Conservation (phyloP, 73 alveolate species). For the Paramecium bursaria region DNA sequence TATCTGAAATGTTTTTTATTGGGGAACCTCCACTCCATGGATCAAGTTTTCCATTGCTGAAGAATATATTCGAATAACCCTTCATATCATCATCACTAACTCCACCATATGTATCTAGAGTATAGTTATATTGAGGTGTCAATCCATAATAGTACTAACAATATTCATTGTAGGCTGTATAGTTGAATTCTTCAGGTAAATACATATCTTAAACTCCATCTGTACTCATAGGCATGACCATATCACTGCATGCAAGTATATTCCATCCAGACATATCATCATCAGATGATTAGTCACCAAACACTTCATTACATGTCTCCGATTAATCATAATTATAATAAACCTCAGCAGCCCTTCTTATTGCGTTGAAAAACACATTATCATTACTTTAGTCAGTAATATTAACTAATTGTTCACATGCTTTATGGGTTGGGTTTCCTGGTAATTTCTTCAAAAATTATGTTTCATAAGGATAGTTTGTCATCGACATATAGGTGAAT, state of each 20-base stretch:
- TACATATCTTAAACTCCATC: constrained; percentile 78
- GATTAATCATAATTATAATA: constrained; percentile 65
- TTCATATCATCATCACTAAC: constrained; percentile 48
- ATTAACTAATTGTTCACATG: constrained; percentile 8
- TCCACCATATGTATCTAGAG: constrained; percentile 75
- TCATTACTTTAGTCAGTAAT: constrained; percentile 3
- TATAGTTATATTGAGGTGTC: constrained; percentile 72
- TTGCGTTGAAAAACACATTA: constrained; percentile 26
- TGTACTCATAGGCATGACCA: constrained; percentile 78
- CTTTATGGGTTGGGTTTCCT: constrained; percentile 14
- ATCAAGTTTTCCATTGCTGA: constrained; percentile 74
- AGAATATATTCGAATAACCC: constrained; percentile 66
- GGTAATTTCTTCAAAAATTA: constrained; percentile 12
- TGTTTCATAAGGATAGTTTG: constrained; percentile 34
- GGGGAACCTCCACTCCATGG: constrained; percentile 77
- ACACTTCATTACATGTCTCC: constrained; percentile 47
- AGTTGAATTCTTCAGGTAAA: constrained; percentile 58
- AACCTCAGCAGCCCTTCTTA: constrained; percentile 39
- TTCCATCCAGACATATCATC: constrained; percentile 81
- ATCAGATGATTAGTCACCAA: constrained; percentile 58
- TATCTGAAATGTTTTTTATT: background rate
- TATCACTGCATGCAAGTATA: constrained; percentile 76
- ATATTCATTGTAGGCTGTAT: constrained; percentile 22
- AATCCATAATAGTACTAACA: constrained; percentile 64
- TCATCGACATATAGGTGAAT: constrained; percentile 43